Conservation (phyloP, 1,139 yeast species). For the Hyphopichia fennica region DNA sequence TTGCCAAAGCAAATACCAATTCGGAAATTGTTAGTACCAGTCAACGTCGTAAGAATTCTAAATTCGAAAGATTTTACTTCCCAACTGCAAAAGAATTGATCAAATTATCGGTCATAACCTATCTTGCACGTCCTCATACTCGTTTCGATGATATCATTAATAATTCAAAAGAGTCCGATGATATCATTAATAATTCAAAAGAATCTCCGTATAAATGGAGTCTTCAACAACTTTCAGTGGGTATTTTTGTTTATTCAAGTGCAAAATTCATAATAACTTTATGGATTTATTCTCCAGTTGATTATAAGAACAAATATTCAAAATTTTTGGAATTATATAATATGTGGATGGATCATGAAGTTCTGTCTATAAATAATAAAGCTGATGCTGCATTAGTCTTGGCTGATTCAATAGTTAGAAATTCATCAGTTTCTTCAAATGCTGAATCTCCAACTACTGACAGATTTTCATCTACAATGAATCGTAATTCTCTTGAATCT, state of each 20-base stretch:
- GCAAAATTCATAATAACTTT: constrained; percentile 4
- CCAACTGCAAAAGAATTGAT: constrained; percentile 14
- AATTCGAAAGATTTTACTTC: constrained; percentile 12
- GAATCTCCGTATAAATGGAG: constrained; percentile 4
- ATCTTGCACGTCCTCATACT: constrained; percentile 4
- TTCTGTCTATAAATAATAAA: neutral
- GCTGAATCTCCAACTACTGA: constrained; percentile 1
- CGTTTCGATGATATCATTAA: neutral
- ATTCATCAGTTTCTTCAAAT: neutral
- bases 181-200: neutral
- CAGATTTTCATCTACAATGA: constrained; percentile 6
- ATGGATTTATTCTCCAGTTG: constrained; percentile 6
- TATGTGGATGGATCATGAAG: constrained; percentile 13
- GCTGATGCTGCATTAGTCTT: constrained; percentile 6
- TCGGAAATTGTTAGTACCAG: neutral
- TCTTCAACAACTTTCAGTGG: constrained; percentile 11
- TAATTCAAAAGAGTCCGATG: neutral
- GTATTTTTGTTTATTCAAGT: constrained; percentile 9
- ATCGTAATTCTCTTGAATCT: constrained; percentile 9
- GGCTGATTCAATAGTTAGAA: constrained; percentile 5
- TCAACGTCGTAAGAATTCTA: constrained; percentile 2
- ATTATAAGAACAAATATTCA: constrained; percentile 10
- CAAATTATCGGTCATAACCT: constrained; percentile 9
- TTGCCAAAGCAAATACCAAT: neutral
- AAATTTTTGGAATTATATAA: constrained; percentile 14